Conservation (phyloP, 768 basidiomycete genomes). For the Hericium coralloides region DNA sequence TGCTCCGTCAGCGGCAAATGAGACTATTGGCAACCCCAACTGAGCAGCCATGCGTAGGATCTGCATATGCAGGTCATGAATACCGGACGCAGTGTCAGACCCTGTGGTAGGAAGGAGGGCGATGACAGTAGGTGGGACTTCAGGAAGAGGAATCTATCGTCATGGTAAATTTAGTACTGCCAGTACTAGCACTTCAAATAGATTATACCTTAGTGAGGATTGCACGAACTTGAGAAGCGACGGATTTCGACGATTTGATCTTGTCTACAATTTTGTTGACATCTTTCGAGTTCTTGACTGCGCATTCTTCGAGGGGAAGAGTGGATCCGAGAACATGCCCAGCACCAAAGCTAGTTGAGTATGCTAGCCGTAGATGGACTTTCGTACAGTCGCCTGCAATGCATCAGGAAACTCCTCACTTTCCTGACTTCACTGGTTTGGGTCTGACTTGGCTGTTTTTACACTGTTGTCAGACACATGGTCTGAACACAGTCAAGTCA, state of each 20-base stretch:
- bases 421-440: no score
- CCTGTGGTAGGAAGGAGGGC: constrained; percentile 20
- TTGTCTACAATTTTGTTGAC: constrained; percentile 3
- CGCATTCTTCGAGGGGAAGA: no score
- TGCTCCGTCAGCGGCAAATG: constrained; percentile 11
- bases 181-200: no score
- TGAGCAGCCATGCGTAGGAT: constrained; percentile 17
- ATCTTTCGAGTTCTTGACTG: no score
- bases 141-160: no score
- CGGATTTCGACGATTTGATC: constrained; percentile 13
- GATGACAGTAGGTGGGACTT: no score
- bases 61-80: constrained; percentile 16
- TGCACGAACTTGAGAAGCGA: constrained; percentile 20
- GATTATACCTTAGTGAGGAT: constrained; percentile 21
- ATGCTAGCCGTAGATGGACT: constrained; percentile 17
- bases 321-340: constrained; percentile 12
- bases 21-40: constrained; percentile 14
- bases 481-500: no score
- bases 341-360: constrained; percentile 19
- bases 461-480: no score
- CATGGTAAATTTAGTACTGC: no score
- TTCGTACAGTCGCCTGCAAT: background rate
- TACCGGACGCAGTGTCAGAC: constrained; percentile 14
- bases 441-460: no score
- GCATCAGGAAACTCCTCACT: no score